Conservation (phyloP, 179 eudicot species). For the Drosera spatulata region DNA sequence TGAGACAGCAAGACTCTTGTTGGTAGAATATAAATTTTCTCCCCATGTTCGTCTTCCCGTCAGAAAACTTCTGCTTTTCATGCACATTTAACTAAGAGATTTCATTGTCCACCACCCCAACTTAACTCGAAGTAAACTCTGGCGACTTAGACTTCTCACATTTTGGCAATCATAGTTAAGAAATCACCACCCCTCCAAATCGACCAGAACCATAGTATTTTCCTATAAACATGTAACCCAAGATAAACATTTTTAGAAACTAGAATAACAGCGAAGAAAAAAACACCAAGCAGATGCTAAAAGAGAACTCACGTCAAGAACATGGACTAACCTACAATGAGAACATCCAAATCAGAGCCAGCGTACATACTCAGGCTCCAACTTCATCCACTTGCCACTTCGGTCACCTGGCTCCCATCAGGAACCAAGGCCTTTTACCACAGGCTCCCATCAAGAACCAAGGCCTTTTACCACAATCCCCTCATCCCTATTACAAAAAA, state of each 20-base stretch:
- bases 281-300: slow-evolving; percentile 2
- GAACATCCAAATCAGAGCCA: slow-evolving; percentile 88
- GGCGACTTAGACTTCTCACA: no score
- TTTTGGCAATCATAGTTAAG: neutral
- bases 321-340: slow-evolving; percentile 51
- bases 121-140: no score
- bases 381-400: slow-evolving; percentile 81
- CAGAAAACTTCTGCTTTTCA: no score
- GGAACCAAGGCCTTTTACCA: slow-evolving; percentile 75
- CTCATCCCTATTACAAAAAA: slow-evolving; percentile 61
- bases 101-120: no score
- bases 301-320: neutral
- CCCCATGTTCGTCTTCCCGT: no score
- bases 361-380: slow-evolving; percentile 88
- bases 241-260: neutral
- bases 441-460: slow-evolving; percentile 95
- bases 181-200: slow-evolving; percentile 76
- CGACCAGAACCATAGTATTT: slow-evolving; percentile 99
- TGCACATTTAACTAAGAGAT: no score
- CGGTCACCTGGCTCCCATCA: slow-evolving; percentile 98
- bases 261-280: neutral
- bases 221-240: slow-evolving; percentile 27
- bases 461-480: slow-evolving; percentile 85
- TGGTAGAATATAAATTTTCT: no score
- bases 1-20: no score